Conservation (phyloP, 331 rosid species). For the Malus hybrid region DNA sequence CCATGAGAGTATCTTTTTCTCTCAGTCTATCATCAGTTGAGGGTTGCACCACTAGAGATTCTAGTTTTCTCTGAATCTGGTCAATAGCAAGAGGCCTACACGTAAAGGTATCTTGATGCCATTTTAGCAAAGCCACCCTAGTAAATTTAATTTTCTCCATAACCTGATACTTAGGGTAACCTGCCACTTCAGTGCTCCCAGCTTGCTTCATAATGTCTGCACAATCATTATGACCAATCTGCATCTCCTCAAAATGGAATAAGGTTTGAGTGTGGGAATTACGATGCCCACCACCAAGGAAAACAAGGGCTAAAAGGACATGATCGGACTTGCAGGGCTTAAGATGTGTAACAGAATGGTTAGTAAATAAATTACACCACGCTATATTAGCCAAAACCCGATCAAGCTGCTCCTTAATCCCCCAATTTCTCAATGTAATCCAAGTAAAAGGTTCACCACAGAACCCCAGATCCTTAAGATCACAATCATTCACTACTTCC, state of each 20-base stretch:
- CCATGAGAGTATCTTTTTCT: background rate
- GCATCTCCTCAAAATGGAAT: no score
- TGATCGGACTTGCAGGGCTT: background rate
- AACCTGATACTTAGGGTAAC: background rate
- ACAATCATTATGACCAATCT: background rate
- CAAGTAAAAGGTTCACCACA: background rate
- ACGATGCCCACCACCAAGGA: background rate
- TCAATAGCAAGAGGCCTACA: no score
- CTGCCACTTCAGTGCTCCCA: no score
- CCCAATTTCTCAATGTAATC: background rate
- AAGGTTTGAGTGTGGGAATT: no score
- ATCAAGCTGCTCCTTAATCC: background rate
- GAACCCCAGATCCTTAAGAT: background rate
- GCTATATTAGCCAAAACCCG: no score
- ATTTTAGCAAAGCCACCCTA: no score
- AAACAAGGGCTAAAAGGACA: background rate
- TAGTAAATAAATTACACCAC: no score
- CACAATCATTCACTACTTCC: background rate
- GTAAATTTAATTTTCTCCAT: background rate
- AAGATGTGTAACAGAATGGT: background rate
- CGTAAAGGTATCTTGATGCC: background rate
- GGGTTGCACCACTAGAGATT: fast-evolving
- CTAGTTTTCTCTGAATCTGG: no score
- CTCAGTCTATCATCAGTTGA: no score
- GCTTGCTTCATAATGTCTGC: fast-evolving